These are phyloP conservation scores for Solanum ossicruentum DNA, from an alignment of 257 asterid genomes.

Conservation along the genomic window DNA sequence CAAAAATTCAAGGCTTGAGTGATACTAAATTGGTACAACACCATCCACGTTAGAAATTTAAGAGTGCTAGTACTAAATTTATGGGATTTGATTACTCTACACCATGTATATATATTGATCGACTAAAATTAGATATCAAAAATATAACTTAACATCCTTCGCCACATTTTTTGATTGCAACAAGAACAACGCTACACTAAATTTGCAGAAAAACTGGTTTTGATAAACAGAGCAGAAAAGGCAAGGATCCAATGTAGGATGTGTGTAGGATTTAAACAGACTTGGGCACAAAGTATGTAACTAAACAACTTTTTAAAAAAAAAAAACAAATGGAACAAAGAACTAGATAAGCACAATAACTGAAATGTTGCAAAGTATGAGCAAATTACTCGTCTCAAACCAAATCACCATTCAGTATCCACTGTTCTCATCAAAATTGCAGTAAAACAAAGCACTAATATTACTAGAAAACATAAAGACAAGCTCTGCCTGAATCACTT, in stretches of 20 bases:
- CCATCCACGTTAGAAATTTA: background rate
- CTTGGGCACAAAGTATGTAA: background rate
- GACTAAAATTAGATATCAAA: background rate
- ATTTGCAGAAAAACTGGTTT: background rate
- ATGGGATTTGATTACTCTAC: background rate
- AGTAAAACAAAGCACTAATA: background rate
- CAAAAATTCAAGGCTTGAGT: background rate
- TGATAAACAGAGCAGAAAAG: background rate
- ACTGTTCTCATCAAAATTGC: background rate
- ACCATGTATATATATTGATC: background rate
- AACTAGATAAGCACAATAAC: background rate
- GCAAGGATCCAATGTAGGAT: background rate
- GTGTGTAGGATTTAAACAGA: background rate
- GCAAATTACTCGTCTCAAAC: background rate
- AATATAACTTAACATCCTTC: background rate
- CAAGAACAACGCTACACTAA: background rate
- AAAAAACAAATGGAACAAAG: background rate
- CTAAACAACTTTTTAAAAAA: background rate
- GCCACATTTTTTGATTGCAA: background rate
- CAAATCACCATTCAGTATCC: background rate
- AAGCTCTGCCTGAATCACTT: background rate
- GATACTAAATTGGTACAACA: background rate
- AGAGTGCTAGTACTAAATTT: background rate
- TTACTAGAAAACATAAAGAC: background rate
- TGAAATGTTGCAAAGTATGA: background rate